phyloP scores from a whole-genome alignment of 108 stramenopile genomes.

The Cyclotella distinguenda region DNA sequence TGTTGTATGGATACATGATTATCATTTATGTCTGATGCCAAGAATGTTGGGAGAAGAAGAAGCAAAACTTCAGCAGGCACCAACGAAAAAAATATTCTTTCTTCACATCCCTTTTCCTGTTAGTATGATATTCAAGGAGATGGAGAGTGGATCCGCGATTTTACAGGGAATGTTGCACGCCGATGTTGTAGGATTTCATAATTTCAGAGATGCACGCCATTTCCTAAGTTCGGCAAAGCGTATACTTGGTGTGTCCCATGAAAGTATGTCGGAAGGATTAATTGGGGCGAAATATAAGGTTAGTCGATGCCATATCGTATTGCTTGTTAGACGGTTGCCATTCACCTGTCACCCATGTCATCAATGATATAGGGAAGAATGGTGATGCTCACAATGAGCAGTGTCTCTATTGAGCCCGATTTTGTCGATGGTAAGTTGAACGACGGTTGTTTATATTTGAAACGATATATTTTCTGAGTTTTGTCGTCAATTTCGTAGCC shows the following conservation, averaged over 20 bases:
- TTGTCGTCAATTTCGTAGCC: no score
- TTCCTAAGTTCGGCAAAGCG: conserved; percentile 98
- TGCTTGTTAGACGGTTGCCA: no score
- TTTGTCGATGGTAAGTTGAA: conserved; percentile 39
- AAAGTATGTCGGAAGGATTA: conserved; percentile 66
- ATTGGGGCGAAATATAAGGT: conserved; percentile 65
- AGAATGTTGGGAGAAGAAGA: no score
- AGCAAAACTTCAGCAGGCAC: no score
- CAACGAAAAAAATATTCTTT: conserved; percentile 91
- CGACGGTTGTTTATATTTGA: no score
- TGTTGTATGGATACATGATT: conserved; percentile 98
- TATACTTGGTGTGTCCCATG: conserved; percentile 91
- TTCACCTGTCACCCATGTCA: no score
- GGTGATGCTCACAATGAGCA: conserved; percentile 75
- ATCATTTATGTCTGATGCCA: conserved; percentile 96
- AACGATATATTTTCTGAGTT: no score
- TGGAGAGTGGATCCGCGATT: conserved; percentile 93
- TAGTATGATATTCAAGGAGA: conserved; percentile 93
- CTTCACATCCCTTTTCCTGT: conserved; percentile 99
- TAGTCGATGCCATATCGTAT: no score
- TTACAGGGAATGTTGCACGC: conserved; percentile 95
- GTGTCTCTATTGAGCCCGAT: conserved; percentile 77
- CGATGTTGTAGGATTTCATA: conserved; percentile 98
- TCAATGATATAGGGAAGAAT: conserved; percentile 46
- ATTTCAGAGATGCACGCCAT: conserved; percentile 99